A percentile compares a stretch with the other conserved stretches of the same genome.
Conservation (phyloP, 2,329 filamentous ascomycete species). For the Ophiostoma novo-ulmi region DNA sequence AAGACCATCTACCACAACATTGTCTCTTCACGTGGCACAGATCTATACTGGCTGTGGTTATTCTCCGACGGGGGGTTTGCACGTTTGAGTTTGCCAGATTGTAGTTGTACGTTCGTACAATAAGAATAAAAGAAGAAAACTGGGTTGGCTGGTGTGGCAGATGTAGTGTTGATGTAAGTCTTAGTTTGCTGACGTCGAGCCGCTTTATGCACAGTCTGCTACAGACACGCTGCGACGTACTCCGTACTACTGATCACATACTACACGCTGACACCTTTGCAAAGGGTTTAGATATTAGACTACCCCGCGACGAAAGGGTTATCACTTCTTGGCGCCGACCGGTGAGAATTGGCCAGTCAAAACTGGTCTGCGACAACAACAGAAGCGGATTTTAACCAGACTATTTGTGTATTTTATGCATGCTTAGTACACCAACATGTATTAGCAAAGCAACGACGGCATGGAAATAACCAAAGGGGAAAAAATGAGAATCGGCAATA, state of each 20-base stretch:
- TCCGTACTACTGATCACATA: neutral
- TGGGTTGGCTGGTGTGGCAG: neutral
- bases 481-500: neutral
- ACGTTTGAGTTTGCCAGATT: neutral
- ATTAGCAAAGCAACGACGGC: neutral
- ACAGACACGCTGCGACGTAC: neutral
- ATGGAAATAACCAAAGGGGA: neutral
- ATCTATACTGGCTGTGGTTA: neutral
- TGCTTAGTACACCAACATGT: neutral
- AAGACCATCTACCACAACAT: neutral
- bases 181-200: conserved; percentile 1
- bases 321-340: neutral
- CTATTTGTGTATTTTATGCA: neutral
- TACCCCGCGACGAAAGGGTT: neutral
- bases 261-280: neutral
- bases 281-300: too few relatives aligned
- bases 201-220: neutral
- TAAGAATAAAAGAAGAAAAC: neutral
- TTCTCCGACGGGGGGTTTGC: neutral
- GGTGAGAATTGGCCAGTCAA: neutral
- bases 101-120: neutral
- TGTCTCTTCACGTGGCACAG: neutral
- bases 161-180: neutral
- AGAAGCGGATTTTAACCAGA: neutral
- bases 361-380: neutral